Base-by-base conservation (phyloP, 2,329 filamentous ascomycete species). In the Zymoseptoria brevis region DNA sequence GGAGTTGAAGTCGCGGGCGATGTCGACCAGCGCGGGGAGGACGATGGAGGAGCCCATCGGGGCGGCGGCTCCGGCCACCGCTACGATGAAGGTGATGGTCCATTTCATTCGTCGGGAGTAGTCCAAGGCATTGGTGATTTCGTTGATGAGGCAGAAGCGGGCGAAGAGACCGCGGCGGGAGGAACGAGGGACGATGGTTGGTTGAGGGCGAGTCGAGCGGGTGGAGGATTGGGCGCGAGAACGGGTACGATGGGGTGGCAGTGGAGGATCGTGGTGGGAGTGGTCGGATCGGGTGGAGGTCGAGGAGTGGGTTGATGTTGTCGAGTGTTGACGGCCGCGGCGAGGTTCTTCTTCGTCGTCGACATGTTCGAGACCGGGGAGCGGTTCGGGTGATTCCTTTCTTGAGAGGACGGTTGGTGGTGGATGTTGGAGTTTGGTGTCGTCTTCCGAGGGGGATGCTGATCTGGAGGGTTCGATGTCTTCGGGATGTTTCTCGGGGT, bases 41-140 rank as follows among this genome's bases (percentile, higher is more conserved):
- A 96, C 85, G 57, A 96, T 91, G 1, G 87, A 83, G 26, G 88
- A 92, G 0, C 92, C 92, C 76, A 96, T 84, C 0, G 92, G 92
- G 0, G 88, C 90, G 0, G 84, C 88, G 13, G 87, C 85, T 1
- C 84, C 90, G 2, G 90, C 90, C 16, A 92, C 70, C 1, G 90
- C 87, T 52, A 96, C 83, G 53, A 93, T 82, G 41, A 84, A 78
- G 0, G 91, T 96, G 64, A 96, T 85, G 61, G 83, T 81, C 91
- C 91, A 96, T 83, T 96, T 96, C 13, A 83, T 89, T 54, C 76
- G 81, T 35, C 83, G 82, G 9, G 81, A 76, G 70, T 96, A 96
- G 55, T 89, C 82, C 60, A 86, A 85, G 0, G 91, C 88, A 30
- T 86, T 80, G 52, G 89, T 84, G 13, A 96, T 84, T 75, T 96